These are phyloP conservation scores for Lippia alba DNA, from an alignment of 305 asterid genomes.

Conservation along the genomic window DNA sequence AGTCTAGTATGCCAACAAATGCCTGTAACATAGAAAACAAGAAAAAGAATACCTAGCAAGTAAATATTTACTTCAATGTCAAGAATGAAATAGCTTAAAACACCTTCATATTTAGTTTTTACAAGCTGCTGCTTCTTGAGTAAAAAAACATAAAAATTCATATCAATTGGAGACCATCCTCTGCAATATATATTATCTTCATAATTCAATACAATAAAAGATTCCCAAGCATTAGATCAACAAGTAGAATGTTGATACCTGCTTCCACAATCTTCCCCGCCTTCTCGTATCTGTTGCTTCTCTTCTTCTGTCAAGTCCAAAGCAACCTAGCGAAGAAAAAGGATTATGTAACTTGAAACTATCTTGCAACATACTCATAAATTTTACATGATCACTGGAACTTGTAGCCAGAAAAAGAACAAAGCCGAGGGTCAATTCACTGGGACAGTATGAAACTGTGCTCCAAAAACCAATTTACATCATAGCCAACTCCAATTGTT, in stretches of 20 bases:
- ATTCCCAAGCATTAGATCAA: slow-evolving; percentile 1
- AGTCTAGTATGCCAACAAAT: slow-evolving; percentile 3
- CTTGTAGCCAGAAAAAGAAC: background rate
- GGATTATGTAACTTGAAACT: background rate
- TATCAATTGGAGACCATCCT: background rate
- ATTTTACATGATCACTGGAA: background rate
- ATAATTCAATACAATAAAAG: slow-evolving; percentile 7
- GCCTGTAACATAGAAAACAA: background rate
- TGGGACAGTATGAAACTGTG: slow-evolving; percentile 5
- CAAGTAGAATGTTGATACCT: slow-evolving; percentile 50
- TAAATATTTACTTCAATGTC: background rate
- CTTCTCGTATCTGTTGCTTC: slow-evolving; percentile 57
- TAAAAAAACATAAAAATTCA: too few relatives aligned
- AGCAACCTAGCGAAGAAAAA: slow-evolving; percentile 59
- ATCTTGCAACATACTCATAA: slow-evolving; percentile 2
- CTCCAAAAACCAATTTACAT: background rate
- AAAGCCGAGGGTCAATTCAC: slow-evolving; percentile 1
- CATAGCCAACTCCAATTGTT: too few relatives aligned
- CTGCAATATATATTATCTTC: slow-evolving; percentile 13
- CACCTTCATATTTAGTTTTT: background rate
- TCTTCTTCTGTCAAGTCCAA: slow-evolving; percentile 80
- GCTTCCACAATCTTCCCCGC: slow-evolving; percentile 52
- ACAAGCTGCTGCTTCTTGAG: slow-evolving; percentile 19
- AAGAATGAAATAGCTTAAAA: background rate
- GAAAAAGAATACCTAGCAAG: slow-evolving; percentile 2